Percentiles rank a stretch among this genome's conserved stretches.
phyloP scores from a whole-genome alignment of 345 rosid genomes.

The Eucalyptus coolabah region DNA sequence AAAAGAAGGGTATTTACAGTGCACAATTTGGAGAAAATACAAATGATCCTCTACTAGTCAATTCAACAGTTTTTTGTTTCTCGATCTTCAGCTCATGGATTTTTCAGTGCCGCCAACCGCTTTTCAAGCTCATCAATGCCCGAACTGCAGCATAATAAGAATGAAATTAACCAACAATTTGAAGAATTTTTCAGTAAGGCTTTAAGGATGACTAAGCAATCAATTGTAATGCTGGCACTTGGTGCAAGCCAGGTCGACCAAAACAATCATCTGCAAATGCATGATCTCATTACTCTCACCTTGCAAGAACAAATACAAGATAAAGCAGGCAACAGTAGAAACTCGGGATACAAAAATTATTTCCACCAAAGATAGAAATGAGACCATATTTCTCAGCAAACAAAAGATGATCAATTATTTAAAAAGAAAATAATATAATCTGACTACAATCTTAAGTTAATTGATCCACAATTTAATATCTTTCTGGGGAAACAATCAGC shows the following conservation, averaged over 20 bases:
- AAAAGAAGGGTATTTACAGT: not conserved
- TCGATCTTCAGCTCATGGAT: slow-evolving; percentile 8
- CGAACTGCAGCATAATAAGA: slow-evolving; percentile 39
- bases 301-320: not conserved
- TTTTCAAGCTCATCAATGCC: slow-evolving; percentile 69
- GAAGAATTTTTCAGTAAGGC: not conserved
- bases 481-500: not conserved
- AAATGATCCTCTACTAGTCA: not conserved
- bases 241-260: not conserved
- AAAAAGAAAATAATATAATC: not conserved
- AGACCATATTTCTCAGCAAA: not conserved
- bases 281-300: not conserved
- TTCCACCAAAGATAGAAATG: not conserved
- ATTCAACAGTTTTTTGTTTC: not conserved
- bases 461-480: not conserved
- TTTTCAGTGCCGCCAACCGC: slow-evolving; percentile 87
- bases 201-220: not conserved
- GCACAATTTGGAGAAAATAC: not conserved
- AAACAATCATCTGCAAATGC: not conserved
- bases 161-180: not conserved
- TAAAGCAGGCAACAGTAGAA: not conserved
- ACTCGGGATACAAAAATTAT: not conserved
- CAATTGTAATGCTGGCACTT: not conserved
- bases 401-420: not conserved
- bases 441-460: not conserved